Base-by-base conservation (phyloP, 139 green algal genomes). In the Chlamydomonas incerta region DNA sequence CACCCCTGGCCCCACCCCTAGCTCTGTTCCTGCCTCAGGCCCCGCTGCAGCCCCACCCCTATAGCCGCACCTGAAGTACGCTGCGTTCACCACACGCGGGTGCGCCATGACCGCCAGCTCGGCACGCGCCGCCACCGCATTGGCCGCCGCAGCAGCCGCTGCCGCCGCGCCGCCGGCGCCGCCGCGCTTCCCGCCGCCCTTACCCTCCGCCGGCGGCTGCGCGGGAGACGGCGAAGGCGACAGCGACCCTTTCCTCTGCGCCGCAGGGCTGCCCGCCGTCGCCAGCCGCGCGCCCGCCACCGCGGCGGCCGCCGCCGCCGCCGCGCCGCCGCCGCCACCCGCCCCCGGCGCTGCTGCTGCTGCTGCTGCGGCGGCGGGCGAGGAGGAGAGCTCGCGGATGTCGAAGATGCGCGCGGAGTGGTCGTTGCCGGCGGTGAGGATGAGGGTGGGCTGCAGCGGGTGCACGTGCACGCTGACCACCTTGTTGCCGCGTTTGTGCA, bases 351-450 rank as follows among this genome's bases (percentile, higher is more conserved):
- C 26, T 60, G 69, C 31, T 34, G n/a, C n/a, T n/a, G n/a, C n/a
- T n/a, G n/a, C n/a, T 29, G 17, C 41, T 26, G 41, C 46, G 1
- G 77, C 77, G 34, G 83, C 83, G 57, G 29, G 11, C 55, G 46
- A 55, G 41, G 67, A 86, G 62, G 70, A 83, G 26, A 98, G 86
- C 63, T 83, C 87, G 21, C 95, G 89, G 17, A 96, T 72, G 72
- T 97, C 95, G 87, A 93, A 93, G 29, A 98, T 71, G 26, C 90
- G 87, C 0, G 92, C 95, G 3, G 68, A 89, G 87, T 96, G 94
- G 90, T 98, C 96, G 80, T 97, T 97, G 73, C 95, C 93, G 29
- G 90, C 93, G 0, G 74, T 88, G 17, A 98, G 80, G 67, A 98
- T 34, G 57, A 98, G 81, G 69, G 92, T 86, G n/a, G 66, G 34